Conservation (phyloP, 2,329 filamentous ascomycete genomes). For the Claviceps pazoutovae region DNA sequence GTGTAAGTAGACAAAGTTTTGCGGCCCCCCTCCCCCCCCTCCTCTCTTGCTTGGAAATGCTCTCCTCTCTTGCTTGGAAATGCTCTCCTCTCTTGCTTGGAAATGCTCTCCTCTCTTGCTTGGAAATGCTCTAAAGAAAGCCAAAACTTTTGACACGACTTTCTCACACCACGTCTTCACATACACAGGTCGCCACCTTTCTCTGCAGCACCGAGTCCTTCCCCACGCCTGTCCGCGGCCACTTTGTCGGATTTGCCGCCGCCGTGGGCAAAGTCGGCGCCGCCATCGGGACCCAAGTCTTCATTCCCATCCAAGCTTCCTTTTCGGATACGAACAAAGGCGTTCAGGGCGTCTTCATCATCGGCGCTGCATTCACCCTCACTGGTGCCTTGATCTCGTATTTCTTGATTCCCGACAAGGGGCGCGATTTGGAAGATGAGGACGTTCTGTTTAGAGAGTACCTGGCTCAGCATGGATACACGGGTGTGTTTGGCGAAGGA, state of each 20-base stretch:
- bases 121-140: too few relatives aligned
- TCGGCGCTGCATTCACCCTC: constrained; percentile 35
- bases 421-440: constrained; percentile 27
- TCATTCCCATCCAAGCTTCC: constrained; percentile 30
- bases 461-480: constrained; percentile 23
- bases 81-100: too few relatives aligned
- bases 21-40: too few relatives aligned
- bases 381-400: constrained; percentile 31
- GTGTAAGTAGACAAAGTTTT: not conserved
- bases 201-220: constrained; percentile 24
- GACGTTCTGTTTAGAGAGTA: constrained; percentile 31
- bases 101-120: too few relatives aligned
- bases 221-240: constrained; percentile 36
- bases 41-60: too few relatives aligned
- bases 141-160: too few relatives aligned
- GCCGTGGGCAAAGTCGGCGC: constrained; percentile 37
- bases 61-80: too few relatives aligned
- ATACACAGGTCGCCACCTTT: constrained; percentile 13
- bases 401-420: constrained; percentile 31
- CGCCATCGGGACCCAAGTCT: constrained; percentile 35
- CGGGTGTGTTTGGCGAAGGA: not conserved
- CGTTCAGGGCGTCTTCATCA: constrained; percentile 37
- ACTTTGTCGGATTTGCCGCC: constrained; percentile 35
- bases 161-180: too few relatives aligned
- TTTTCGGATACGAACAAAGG: constrained; percentile 16